Percentiles rank a stretch among this genome's conserved stretches.
Conservation (phyloP, 2,329 filamentous ascomycete species). For the Trichoderma aggressivum region DNA sequence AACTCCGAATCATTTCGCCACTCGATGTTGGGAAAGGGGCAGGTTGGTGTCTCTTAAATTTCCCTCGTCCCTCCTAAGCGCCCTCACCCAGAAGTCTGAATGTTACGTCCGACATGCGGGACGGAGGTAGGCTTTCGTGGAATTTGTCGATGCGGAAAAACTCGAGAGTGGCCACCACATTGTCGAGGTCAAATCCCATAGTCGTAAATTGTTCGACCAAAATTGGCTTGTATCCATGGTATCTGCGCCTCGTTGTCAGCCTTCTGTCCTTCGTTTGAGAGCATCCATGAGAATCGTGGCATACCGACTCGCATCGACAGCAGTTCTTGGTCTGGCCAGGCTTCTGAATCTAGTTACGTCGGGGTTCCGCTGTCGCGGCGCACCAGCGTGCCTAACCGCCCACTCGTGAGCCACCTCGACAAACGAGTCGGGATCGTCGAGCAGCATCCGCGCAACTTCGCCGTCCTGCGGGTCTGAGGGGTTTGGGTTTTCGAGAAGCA, state of each 20-base stretch:
- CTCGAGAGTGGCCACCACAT: slow-evolving; percentile 81
- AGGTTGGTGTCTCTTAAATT: background rate
- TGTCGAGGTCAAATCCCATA: slow-evolving; percentile 89
- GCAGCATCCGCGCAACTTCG: slow-evolving; percentile 87
- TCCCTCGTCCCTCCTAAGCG: slow-evolving; percentile 30
- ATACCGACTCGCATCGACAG: slow-evolving; percentile 31
- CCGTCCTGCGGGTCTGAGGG: slow-evolving; percentile 96
- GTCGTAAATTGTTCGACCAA: slow-evolving; percentile 78
- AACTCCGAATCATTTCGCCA: background rate
- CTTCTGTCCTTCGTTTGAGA: background rate
- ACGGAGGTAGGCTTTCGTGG: slow-evolving; percentile 73
- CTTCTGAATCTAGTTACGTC: slow-evolving; percentile 47
- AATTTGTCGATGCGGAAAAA: slow-evolving; percentile 78
- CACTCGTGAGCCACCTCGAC: slow-evolving; percentile 82
- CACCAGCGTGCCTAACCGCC: slow-evolving; percentile 80
- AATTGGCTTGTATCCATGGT: slow-evolving; percentile 81
- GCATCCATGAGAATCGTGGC: background rate
- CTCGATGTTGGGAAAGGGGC: background rate
- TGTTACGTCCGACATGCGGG: slow-evolving; percentile 86
- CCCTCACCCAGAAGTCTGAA: slow-evolving; percentile 79
- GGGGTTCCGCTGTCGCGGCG: slow-evolving; percentile 49
- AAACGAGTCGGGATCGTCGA: slow-evolving; percentile 75
- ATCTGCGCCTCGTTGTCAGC: slow-evolving; percentile 49
- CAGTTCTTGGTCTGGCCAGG: slow-evolving; percentile 40
- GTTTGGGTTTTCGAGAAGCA: slow-evolving; percentile 88